phyloP scores from a whole-genome alignment of 257 asterid species.

The Nemophila menziesii region DNA sequence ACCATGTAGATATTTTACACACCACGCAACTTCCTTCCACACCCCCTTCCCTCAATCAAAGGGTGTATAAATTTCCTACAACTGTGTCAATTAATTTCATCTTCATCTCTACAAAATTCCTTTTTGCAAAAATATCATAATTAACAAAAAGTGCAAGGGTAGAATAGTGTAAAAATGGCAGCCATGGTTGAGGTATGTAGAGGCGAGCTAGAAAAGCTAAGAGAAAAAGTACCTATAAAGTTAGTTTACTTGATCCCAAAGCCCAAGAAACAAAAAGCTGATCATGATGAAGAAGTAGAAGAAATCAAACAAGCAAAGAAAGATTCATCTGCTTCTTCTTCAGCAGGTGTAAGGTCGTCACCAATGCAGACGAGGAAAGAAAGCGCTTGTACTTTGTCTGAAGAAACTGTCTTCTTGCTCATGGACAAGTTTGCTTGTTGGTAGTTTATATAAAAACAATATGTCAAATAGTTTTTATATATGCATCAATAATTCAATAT shows the following conservation, averaged over 20 bases:
- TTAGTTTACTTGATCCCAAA: slow-evolving; percentile 16
- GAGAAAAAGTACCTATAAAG: slow-evolving; percentile 37
- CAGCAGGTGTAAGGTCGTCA: slow-evolving; percentile 2
- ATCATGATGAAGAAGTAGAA: slow-evolving; percentile 14
- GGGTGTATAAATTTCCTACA: neutral
- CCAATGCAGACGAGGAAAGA: slow-evolving; percentile 5
- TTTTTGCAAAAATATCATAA: neutral
- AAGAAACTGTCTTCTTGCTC: slow-evolving; percentile 42
- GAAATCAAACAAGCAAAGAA: slow-evolving; percentile 16
- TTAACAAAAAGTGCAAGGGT: slow-evolving; percentile 3
- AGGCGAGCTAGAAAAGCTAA: slow-evolving; percentile 42
- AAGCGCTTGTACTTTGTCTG: slow-evolving; percentile 34
- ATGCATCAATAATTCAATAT: neutral
- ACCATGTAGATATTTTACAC: neutral
- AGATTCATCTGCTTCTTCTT: slow-evolving; percentile 19
- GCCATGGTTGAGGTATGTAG: slow-evolving; percentile 44
- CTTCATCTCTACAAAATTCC: neutral
- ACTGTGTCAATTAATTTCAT: neutral
- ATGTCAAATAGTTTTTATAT: no score
- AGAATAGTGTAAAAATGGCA: slow-evolving; percentile 24
- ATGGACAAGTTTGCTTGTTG: slow-evolving; percentile 76
- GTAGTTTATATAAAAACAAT: slow-evolving; percentile 2
- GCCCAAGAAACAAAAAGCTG: slow-evolving; percentile 16
- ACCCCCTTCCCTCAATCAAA: no score
- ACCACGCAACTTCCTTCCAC: neutral